Conservation (phyloP, 805 yeast genomes). For the Candida krabiensis region DNA sequence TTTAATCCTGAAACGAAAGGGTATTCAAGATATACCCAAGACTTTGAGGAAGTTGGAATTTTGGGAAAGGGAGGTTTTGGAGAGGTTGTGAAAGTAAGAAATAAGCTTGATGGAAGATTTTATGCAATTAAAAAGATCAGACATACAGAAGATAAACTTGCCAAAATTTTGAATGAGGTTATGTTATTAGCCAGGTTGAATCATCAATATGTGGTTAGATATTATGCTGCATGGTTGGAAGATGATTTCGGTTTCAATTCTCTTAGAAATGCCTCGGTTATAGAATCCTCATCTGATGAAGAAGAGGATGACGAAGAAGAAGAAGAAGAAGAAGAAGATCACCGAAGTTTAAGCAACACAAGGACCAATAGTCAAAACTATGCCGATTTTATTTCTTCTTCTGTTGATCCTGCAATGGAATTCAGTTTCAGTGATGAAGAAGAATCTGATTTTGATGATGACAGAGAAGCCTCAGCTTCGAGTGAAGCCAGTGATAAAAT, state of each 20-base stretch:
- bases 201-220: slow-evolving; percentile 94
- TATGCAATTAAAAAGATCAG: slow-evolving; percentile 92
- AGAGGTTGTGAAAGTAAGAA: slow-evolving; percentile 96
- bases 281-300: slow-evolving; percentile 26
- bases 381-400: slow-evolving; percentile 70
- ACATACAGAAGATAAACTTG: slow-evolving; percentile 76
- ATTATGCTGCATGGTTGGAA: slow-evolving; percentile 97
- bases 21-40: slow-evolving; percentile 80
- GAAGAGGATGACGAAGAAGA: slow-evolving; percentile 32
- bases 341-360: slow-evolving; percentile 22
- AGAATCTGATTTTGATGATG: slow-evolving; percentile 20
- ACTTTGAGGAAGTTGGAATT: slow-evolving; percentile 90
- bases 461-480: slow-evolving; percentile 31
- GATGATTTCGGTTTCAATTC: slow-evolving; percentile 45
- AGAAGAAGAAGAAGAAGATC: slow-evolving; percentile 31
- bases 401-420: slow-evolving; percentile 57
- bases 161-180: slow-evolving; percentile 85
- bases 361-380: slow-evolving; percentile 36
- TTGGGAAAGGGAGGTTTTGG: slow-evolving; percentile 97
- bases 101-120: slow-evolving; percentile 88
- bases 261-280: slow-evolving; percentile 24
- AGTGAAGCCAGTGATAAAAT: slow-evolving; percentile 21
- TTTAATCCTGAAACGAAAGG: slow-evolving; percentile 19
- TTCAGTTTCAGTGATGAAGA: slow-evolving; percentile 46
- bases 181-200: slow-evolving; percentile 87